phyloP scores from a whole-genome alignment of 345 rosid genomes.

The Bruguiera parviflora region DNA sequence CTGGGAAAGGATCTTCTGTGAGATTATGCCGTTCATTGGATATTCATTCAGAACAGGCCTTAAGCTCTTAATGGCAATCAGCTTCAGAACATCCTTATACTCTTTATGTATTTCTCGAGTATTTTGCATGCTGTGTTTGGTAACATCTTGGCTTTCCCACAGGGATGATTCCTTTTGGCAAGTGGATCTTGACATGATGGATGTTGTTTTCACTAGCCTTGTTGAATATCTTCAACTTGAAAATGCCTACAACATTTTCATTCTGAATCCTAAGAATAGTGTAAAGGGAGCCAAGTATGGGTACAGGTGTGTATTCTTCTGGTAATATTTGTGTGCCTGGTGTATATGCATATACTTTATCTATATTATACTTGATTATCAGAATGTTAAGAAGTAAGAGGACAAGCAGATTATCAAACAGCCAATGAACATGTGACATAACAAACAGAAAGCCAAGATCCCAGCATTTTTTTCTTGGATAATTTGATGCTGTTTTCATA shows the following conservation, averaged over 20 bases:
- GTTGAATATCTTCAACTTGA: slow-evolving; percentile 84
- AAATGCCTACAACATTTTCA: slow-evolving; percentile 79
- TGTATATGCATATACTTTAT: no score
- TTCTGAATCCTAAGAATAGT: slow-evolving; percentile 73
- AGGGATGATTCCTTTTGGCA: slow-evolving; percentile 69
- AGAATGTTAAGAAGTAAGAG: no score
- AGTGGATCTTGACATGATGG: slow-evolving; percentile 88
- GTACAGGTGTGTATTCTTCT: slow-evolving; percentile 55
- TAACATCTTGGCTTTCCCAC: slow-evolving; percentile 29
- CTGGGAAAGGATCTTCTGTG: no score
- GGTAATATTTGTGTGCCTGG: background rate
- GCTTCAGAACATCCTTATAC: background rate
- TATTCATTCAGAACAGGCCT: no score
- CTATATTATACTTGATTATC: no score
- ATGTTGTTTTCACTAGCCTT: slow-evolving; percentile 76
- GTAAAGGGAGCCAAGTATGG: slow-evolving; percentile 65
- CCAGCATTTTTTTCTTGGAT: background rate
- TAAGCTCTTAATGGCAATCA: no score
- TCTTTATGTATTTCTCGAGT: background rate
- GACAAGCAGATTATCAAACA: background rate
- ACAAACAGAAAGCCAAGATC: slow-evolving; percentile 3
- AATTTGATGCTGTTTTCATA: no score
- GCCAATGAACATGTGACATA: background rate
- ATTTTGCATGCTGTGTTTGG: slow-evolving; percentile 16
- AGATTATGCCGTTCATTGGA: no score